These are phyloP conservation scores for Cladorrhinum samala DNA, from an alignment of 495 filamentous ascomycete genomes.

Conservation along the genomic window DNA sequence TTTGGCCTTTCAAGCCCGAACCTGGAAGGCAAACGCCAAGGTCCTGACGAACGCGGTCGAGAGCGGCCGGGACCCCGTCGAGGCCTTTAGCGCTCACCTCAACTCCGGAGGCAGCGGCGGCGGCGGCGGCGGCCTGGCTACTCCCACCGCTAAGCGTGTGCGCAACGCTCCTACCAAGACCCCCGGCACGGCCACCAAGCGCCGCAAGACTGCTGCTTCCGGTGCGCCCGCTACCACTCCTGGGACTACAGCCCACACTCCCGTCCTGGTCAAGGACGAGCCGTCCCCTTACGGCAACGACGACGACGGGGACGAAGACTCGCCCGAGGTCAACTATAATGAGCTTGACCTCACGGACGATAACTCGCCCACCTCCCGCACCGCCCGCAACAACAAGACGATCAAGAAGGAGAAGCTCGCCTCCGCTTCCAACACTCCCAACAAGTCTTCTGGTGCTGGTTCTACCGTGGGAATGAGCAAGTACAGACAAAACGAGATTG, in stretches of 20 bases:
- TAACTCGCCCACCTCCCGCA: neutral
- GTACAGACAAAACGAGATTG: too few species aligned
- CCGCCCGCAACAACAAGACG: too few species aligned
- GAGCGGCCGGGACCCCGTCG: conserved; percentile 22
- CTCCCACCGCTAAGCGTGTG: neutral
- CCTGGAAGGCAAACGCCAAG: conserved; percentile 35
- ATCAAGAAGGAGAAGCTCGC: neutral
- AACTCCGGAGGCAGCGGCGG: neutral
- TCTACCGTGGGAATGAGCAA: too few species aligned
- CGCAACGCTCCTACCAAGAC: conserved; percentile 4
- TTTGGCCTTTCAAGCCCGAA: conserved; percentile 43
- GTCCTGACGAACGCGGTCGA: conserved; percentile 31
- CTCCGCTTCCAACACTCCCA: neutral
- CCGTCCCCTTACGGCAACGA: neutral
- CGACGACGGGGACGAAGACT: conserved; percentile 17
- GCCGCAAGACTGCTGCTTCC: conserved; percentile 5
- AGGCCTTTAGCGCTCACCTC: conserved; percentile 5
- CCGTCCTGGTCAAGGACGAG: neutral
- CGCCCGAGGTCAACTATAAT: conserved; percentile 22
- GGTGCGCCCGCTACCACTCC: neutral
- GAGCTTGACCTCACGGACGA: conserved; percentile 14
- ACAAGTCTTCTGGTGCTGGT: too few species aligned
- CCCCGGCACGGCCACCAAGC: conserved; percentile 11
- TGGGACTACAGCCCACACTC: conserved; percentile 4
- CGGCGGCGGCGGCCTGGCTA: neutral